Percentiles rank a stretch among this genome's conserved stretches.
Evolutionary conservation across 352 stramenopile genomes (phyloP).

Genomic region (Saprolegnia diclina): DNA sequence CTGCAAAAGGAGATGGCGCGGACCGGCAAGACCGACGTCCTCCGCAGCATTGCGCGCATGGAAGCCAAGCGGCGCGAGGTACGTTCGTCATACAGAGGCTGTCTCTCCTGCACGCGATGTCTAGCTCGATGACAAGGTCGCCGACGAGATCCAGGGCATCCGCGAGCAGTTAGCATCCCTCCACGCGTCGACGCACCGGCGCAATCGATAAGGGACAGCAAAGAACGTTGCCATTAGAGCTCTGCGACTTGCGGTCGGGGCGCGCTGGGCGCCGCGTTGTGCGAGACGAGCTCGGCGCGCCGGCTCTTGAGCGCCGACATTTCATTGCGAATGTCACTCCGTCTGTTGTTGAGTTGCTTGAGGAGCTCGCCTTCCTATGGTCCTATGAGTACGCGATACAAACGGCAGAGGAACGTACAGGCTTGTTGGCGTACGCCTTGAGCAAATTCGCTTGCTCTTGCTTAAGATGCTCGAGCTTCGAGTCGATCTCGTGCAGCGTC

Average conservation of each 20-base stretch:
- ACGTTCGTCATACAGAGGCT: not conserved
- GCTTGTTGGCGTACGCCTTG: slow-evolving; percentile 66
- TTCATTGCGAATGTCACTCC: slow-evolving; percentile 83
- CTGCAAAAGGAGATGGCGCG: slow-evolving; percentile 12
- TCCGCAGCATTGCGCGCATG: not conserved
- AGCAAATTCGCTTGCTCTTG: slow-evolving; percentile 71
- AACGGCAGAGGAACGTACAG: slow-evolving; percentile 18
- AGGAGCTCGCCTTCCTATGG: slow-evolving; percentile 57
- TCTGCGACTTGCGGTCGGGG: slow-evolving; percentile 18
- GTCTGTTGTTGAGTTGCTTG: slow-evolving; percentile 70
- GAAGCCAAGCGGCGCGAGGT: slow-evolving; percentile 2
- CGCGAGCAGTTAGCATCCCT: not conserved
- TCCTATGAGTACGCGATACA: not conserved
- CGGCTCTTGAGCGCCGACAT: slow-evolving; percentile 76
- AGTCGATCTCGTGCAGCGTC: slow-evolving; percentile 72
- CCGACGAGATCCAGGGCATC: slow-evolving; percentile 1
- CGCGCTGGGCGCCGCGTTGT: not conserved
- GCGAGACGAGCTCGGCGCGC: slow-evolving; percentile 30
- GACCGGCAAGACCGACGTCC: not conserved
- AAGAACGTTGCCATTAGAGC: slow-evolving; percentile 10
- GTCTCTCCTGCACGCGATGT: not conserved
- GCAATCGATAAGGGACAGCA: not conserved
- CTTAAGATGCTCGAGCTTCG: slow-evolving; percentile 75
- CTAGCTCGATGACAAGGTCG: slow-evolving; percentile 18
- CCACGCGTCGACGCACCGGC: not conserved